Conservation (phyloP, 306 rosid species). For the Chamaecrista fasciculata region DNA sequence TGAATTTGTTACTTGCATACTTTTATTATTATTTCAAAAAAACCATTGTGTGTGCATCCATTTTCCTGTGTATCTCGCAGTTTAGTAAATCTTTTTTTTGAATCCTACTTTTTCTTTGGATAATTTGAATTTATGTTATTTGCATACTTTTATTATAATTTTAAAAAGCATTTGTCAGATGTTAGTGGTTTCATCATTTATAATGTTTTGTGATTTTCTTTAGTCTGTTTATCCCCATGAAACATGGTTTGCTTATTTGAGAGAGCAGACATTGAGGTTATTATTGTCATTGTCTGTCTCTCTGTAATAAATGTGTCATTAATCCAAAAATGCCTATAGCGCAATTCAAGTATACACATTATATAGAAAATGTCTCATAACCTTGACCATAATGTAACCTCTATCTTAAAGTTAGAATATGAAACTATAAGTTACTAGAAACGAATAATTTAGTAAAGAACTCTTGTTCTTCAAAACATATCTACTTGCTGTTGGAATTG, state of each 20-base stretch:
- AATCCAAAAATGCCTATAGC: constrained; percentile 1
- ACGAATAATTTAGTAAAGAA: not conserved
- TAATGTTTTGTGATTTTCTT: not conserved
- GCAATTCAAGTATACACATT: not conserved
- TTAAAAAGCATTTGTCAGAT: not conserved
- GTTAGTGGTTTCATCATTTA: not conserved
- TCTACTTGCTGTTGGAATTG: constrained; percentile 17
- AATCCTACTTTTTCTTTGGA: not conserved
- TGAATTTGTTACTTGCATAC: constrained; percentile 1
- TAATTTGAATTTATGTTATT: constrained; percentile 9
- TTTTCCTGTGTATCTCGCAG: not conserved
- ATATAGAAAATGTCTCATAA: not conserved
- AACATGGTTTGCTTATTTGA: not conserved
- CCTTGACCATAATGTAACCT: not conserved
- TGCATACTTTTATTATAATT: too few species aligned
- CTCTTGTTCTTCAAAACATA: constrained; percentile 2
- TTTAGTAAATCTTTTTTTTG: constrained; percentile 11
- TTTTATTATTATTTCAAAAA: not conserved
- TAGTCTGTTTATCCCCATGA: constrained; percentile 1
- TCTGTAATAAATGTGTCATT: not conserved
- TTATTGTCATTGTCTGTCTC: not conserved
- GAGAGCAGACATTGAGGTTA: not conserved
- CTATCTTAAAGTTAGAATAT: not conserved
- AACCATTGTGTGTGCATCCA: not conserved
- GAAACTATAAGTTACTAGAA: not conserved